These are phyloP conservation scores for Talaromyces adpressus DNA, from an alignment of 495 filamentous ascomycete genomes.

Conservation along the genomic window DNA sequence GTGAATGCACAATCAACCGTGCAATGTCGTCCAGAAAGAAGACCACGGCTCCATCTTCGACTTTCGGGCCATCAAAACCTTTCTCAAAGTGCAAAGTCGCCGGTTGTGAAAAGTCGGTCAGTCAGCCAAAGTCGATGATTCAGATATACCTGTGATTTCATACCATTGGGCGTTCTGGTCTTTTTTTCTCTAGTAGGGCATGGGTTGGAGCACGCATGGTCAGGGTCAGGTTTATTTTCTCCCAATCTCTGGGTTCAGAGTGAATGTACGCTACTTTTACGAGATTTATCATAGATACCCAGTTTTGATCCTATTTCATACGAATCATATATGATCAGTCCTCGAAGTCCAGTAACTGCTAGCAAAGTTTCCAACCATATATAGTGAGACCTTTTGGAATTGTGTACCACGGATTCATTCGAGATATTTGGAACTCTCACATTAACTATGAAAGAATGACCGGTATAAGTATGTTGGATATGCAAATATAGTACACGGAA, in stretches of 20 bases:
- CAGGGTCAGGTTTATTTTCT: background rate
- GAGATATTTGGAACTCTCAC: background rate
- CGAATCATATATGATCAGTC: background rate
- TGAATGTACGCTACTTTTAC: slow-evolving; percentile 2
- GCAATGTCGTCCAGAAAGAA: slow-evolving; percentile 23
- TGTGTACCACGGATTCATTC: background rate
- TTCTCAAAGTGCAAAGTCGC: slow-evolving; percentile 46
- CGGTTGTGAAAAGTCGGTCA: slow-evolving; percentile 36
- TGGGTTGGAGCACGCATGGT: background rate
- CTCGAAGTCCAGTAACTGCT: background rate
- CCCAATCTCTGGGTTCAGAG: background rate
- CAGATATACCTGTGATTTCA: slow-evolving; percentile 40
- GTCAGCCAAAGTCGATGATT: slow-evolving; percentile 31
- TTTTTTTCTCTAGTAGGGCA: background rate
- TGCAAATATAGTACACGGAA: slow-evolving; percentile 4
- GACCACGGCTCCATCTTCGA: slow-evolving; percentile 15
- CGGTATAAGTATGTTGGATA: background rate
- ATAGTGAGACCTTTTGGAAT: background rate
- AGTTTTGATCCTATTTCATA: background rate
- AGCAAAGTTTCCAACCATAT: background rate
- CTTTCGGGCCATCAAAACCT: slow-evolving; percentile 21
- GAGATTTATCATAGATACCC: slow-evolving; percentile 4
- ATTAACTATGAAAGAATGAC: background rate
- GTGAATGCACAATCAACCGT: slow-evolving; percentile 54
- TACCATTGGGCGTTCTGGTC: background rate